Conservation (phyloP, 2,329 filamentous ascomycete genomes). For the Claviceps humidiphila region DNA sequence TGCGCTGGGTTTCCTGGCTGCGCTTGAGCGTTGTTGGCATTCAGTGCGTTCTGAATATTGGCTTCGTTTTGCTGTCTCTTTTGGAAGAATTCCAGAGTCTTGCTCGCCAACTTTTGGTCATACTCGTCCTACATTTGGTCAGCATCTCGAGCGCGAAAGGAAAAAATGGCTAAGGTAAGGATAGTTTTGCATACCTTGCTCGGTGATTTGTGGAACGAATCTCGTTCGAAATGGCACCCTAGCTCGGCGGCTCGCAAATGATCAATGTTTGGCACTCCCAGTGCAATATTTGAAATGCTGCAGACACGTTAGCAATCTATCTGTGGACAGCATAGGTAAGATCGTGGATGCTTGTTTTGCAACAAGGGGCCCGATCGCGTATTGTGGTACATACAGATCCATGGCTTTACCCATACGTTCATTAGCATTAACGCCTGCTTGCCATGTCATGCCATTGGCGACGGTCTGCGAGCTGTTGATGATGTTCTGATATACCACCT, state of each 20-base stretch:
- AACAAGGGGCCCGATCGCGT: not conserved
- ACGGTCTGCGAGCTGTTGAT: slow-evolving; percentile 19
- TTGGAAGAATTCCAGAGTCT: slow-evolving; percentile 34
- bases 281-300: slow-evolving; percentile 39
- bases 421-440: slow-evolving; percentile 21
- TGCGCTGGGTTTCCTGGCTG: slow-evolving; percentile 20
- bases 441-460: slow-evolving; percentile 24
- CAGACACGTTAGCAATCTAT: slow-evolving; percentile 4
- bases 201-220: slow-evolving; percentile 29
- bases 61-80: slow-evolving; percentile 38
- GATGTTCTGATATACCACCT: slow-evolving; percentile 28
- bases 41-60: slow-evolving; percentile 32
- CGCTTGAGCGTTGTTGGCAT: slow-evolving; percentile 21
- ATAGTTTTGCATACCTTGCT: slow-evolving; percentile 28
- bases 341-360: not conserved
- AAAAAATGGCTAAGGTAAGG: not conserved
- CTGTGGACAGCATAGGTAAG: slow-evolving; percentile 13
- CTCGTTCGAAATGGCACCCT: slow-evolving; percentile 35
- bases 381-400: slow-evolving; percentile 25
- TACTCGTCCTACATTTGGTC: slow-evolving; percentile 30
- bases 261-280: slow-evolving; percentile 30
- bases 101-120: slow-evolving; percentile 32
- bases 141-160: not conserved
- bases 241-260: slow-evolving; percentile 26
- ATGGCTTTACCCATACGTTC: slow-evolving; percentile 31